phyloP scores from a whole-genome alignment of 1,284 basidiomycete species.

The Apiotrichum sp. region DNA sequence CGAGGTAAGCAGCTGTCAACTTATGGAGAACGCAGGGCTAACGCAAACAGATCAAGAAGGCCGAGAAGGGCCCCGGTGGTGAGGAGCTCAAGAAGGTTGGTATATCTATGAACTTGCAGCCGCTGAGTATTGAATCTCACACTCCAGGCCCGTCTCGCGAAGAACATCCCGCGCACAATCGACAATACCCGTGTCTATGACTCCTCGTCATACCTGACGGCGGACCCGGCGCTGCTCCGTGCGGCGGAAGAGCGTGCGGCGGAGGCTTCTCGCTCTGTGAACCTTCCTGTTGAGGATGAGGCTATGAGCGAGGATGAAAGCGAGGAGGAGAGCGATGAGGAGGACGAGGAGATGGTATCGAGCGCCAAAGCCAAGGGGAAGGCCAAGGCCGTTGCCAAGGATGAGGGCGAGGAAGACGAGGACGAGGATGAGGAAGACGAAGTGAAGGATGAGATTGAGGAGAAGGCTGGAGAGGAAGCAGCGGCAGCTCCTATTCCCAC shows the following conservation, averaged over 20 bases:
- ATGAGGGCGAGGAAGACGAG: conserved; percentile 50
- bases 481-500: conserved; percentile 43
- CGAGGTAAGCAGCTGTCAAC: conserved; percentile 52
- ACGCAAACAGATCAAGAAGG: conserved; percentile 32
- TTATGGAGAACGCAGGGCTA: too few species aligned
- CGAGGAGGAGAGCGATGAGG: conserved; percentile 22
- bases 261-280: conserved; percentile 31
- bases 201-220: conserved; percentile 66
- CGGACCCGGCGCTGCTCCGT: conserved; percentile 53
- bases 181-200: conserved; percentile 91
- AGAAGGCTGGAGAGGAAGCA: conserved; percentile 14
- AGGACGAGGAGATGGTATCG: conserved; percentile 49
- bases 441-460: conserved; percentile 21
- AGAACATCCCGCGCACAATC: conserved; percentile 83
- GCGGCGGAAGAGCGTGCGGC: conserved; percentile 35
- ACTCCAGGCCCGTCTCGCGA: conserved; percentile 65
- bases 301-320: conserved; percentile 17
- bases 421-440: conserved; percentile 55
- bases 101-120: background rate
- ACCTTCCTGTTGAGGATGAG: conserved; percentile 17
- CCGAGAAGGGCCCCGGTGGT: conserved; percentile 35
- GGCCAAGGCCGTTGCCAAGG: conserved; percentile 1
- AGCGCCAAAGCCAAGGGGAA: conserved; percentile 24
- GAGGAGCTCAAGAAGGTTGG: conserved; percentile 36
- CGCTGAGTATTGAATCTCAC: conserved; percentile 1